Conservation (phyloP, 2,329 filamentous ascomycete genomes). For the Chaetomiaceae sp. region DNA sequence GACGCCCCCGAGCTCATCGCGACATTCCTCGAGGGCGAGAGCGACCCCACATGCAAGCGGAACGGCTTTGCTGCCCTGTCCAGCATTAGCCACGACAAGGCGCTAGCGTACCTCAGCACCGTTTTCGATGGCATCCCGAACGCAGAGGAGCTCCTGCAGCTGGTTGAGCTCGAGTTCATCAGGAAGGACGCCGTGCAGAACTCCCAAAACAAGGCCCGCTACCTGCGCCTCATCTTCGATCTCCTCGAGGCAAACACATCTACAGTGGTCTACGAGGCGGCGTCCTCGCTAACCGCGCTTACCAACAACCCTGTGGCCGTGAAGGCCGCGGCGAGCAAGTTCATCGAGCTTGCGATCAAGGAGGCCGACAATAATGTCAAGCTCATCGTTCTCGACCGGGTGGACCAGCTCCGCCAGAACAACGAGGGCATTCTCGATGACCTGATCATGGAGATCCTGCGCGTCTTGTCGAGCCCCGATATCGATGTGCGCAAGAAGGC, state of each 20-base stretch:
- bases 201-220: slow-evolving; percentile 90
- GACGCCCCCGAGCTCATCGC: slow-evolving; percentile 91
- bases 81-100: slow-evolving; percentile 89
- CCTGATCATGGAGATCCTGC: slow-evolving; percentile 92
- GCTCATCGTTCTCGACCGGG: slow-evolving; percentile 92
- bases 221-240: slow-evolving; percentile 92
- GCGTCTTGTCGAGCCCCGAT: slow-evolving; percentile 90
- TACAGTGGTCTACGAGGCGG: slow-evolving; percentile 95
- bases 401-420: slow-evolving; percentile 66
- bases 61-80: slow-evolving; percentile 92
- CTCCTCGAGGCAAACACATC: slow-evolving; percentile 87
- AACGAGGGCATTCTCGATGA: slow-evolving; percentile 85
- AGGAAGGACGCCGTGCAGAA: slow-evolving; percentile 96
- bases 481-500: slow-evolving; percentile 94
- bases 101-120: slow-evolving; percentile 77
- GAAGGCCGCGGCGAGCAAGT: slow-evolving; percentile 91
- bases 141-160: slow-evolving; percentile 85
- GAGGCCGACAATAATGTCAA: slow-evolving; percentile 99
- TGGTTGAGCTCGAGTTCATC: slow-evolving; percentile 95
- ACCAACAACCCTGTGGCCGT: slow-evolving; percentile 97
- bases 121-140: slow-evolving; percentile 93
- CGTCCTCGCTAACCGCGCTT: slow-evolving; percentile 86
- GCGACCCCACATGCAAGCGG: slow-evolving; percentile 91
- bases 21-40: slow-evolving; percentile 84
- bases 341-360: slow-evolving; percentile 95